Conservation (phyloP, 1,284 basidiomycete species). For the Microbotryum violaceum region DNA sequence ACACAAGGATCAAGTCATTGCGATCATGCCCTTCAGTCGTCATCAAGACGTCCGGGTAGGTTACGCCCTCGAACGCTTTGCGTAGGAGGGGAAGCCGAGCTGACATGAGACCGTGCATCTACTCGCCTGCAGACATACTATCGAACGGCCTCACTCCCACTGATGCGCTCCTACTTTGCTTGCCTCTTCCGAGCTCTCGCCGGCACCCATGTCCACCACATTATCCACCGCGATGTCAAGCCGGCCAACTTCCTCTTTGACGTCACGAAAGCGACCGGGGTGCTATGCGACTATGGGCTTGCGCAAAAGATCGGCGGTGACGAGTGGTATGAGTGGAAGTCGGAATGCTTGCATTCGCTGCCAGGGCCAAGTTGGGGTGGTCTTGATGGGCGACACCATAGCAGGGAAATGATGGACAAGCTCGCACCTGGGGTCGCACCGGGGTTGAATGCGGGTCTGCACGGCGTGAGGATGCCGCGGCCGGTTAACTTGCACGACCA, state of each 20-base stretch:
- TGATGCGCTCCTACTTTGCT: conserved; percentile 81
- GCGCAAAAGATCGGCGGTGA: conserved; percentile 51
- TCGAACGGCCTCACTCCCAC: conserved; percentile 51
- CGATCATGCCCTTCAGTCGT: conserved; percentile 86
- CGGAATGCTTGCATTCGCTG: conserved; percentile 35
- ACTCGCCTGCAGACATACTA: conserved; percentile 58
- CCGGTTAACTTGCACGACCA: conserved; percentile 25
- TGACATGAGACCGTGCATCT: neutral
- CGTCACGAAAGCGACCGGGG: conserved; percentile 71
- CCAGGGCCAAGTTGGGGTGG: conserved; percentile 30
- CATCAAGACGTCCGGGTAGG: conserved; percentile 88
- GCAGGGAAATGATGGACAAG: conserved; percentile 3
- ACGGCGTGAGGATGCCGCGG: conserved; percentile 16
- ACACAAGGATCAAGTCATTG: conserved; percentile 84
- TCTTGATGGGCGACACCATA: conserved; percentile 15
- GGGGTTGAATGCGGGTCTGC: conserved; percentile 21
- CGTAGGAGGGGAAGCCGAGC: neutral
- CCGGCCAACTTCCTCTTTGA: conserved; percentile 98
- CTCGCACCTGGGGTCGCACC: neutral
- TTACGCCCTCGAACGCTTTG: conserved; percentile 9
- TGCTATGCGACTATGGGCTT: conserved; percentile 90
- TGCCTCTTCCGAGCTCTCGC: conserved; percentile 84
- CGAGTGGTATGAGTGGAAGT: conserved; percentile 33
- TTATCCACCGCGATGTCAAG: conserved; percentile 97
- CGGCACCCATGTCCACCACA: conserved; percentile 76